phyloP scores from a whole-genome alignment of 805 yeast genomes.

The Starmera dryadoides region DNA sequence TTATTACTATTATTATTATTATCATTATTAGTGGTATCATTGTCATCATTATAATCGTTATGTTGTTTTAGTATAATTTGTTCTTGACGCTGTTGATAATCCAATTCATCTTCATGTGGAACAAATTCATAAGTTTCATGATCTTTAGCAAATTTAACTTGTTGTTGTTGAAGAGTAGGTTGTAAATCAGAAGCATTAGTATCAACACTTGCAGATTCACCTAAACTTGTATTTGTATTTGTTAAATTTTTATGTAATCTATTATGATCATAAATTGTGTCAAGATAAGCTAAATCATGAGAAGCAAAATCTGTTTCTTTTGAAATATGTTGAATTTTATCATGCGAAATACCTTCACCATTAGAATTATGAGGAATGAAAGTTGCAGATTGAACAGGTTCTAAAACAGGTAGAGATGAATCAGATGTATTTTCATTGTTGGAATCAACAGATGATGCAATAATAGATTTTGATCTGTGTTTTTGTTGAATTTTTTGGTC shows the following conservation, averaged over 20 bases:
- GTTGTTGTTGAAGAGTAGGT: not conserved
- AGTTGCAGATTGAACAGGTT: constrained; percentile 65
- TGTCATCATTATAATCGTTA: constrained; percentile 1
- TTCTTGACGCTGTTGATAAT: no score
- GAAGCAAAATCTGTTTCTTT: not conserved
- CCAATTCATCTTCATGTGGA: constrained; percentile 3
- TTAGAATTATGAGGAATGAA: constrained; percentile 60
- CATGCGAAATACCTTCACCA: constrained; percentile 10
- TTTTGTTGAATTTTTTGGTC: not conserved
- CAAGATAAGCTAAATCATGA: not conserved
- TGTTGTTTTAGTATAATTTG: no score
- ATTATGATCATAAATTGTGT: not conserved
- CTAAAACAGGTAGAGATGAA: constrained; percentile 21
- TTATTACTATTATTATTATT: not conserved
- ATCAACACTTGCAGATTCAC: not conserved
- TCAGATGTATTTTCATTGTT: not conserved
- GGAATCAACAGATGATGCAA: no score
- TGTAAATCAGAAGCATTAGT: not conserved
- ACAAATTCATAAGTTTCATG: constrained; percentile 6
- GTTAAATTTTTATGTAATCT: not conserved
- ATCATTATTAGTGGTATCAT: constrained; percentile 2
- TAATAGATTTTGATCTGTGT: constrained; percentile 4
- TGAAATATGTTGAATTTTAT: constrained; percentile 5
- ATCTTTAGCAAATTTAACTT: constrained; percentile 9
- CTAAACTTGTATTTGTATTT: not conserved